Conservation (phyloP, 2,329 filamentous ascomycete genomes). For the Stagonosporopsis chrysanthemi region DNA sequence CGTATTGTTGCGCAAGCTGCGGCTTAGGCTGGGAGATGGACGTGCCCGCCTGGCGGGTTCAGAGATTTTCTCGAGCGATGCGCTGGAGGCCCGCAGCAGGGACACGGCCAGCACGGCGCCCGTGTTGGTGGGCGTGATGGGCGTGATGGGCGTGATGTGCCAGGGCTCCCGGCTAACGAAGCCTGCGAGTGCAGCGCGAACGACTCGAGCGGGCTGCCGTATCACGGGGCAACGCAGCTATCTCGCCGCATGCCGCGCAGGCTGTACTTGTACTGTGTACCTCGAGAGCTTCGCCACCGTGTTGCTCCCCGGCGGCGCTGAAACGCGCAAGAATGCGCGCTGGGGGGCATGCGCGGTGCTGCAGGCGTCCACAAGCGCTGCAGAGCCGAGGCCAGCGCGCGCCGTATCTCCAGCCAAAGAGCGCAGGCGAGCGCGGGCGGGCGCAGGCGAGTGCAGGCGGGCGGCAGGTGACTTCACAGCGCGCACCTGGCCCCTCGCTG, state of each 20-base stretch:
- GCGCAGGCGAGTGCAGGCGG: background rate
- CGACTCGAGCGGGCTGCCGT: background rate
- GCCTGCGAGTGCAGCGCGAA: too few species aligned
- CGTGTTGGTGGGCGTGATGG: background rate
- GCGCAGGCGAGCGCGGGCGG: background rate
- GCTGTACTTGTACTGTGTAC: background rate
- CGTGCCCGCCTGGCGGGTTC: slow-evolving; percentile 15
- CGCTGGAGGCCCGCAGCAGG: slow-evolving; percentile 12
- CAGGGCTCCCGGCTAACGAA: slow-evolving; percentile 17
- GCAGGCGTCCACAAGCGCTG: slow-evolving; percentile 7
- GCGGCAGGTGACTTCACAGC: slow-evolving; percentile 9
- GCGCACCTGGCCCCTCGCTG: background rate
- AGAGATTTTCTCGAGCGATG: slow-evolving; percentile 10
- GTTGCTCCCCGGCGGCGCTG: slow-evolving; percentile 11
- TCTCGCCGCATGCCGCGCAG: slow-evolving; percentile 9
- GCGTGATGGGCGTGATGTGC: background rate
- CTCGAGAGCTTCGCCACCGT: slow-evolving; percentile 19
- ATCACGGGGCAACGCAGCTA: background rate
- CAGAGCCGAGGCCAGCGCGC: background rate
- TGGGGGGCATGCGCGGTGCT: slow-evolving; percentile 13
- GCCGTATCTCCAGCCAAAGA: slow-evolving; percentile 2
- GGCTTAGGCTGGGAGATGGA: background rate
- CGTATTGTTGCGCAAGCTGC: background rate
- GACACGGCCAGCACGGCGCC: slow-evolving; percentile 8
- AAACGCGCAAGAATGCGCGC: slow-evolving; percentile 25